These are phyloP conservation scores for Cryptococcus amylolentus DNA, from an alignment of 1,284 basidiomycete species.

Conservation along the genomic window DNA sequence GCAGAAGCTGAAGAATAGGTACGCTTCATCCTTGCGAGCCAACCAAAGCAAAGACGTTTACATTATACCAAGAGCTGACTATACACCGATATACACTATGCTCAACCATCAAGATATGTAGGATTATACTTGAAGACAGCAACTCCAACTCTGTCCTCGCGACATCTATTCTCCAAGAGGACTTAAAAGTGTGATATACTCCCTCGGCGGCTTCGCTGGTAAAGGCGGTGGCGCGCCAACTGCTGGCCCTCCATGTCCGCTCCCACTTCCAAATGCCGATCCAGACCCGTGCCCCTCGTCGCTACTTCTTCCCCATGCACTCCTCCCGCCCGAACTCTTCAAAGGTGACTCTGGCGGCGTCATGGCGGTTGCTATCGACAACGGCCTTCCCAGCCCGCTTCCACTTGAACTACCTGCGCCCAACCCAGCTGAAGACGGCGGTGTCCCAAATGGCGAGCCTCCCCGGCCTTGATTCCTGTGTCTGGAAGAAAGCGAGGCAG, in stretches of 20 bases:
- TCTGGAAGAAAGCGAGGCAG: background rate
- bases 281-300: background rate
- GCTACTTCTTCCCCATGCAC: slow-evolving; percentile 6
- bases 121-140: no score
- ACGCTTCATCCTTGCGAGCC: no score
- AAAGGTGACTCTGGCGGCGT: slow-evolving; percentile 8
- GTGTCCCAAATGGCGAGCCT: background rate
- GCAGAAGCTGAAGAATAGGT: no score
- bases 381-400: background rate
- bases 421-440: background rate
- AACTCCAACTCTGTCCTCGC: no score
- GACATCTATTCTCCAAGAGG: slow-evolving; percentile 13
- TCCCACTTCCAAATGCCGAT: background rate
- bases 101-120: no score
- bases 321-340: slow-evolving; percentile 12
- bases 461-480: background rate
- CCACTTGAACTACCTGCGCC: slow-evolving; percentile 10
- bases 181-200: slow-evolving; percentile 39
- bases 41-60: no score
- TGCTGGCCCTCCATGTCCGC: slow-evolving; percentile 8
- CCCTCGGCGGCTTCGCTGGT: slow-evolving; percentile 38
- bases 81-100: no score
- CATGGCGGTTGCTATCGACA: background rate
- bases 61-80: no score
- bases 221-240: slow-evolving; percentile 34